Evolutionary conservation across 164 flowering plant species (phyloP), one percentile per base, ranked within the genome.

Genomic region (Aristolochia fimbriata): DNA sequence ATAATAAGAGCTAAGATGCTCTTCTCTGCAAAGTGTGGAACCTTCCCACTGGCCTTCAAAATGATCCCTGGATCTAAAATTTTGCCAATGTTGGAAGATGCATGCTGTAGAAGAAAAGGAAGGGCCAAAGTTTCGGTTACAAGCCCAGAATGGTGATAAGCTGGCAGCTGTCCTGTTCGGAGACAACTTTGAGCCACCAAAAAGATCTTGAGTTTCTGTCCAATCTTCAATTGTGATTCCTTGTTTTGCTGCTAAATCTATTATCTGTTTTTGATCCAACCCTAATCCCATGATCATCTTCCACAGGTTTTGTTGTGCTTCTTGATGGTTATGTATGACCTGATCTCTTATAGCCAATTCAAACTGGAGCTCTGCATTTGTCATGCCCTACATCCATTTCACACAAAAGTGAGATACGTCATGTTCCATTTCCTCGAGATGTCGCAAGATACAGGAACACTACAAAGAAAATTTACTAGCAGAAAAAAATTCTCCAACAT

Each of bases 341-440:
- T 90, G 91, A 77, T 90, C 97, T 47, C 97, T 79, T 76, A 85
- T 82, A 52, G 97, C 97, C 73, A 90, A 82, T 80, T 90, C 94
- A 66, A 87, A 80, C 78, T 85, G 97, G 68, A 90, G 97, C 72
- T 90, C 97, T 6, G 85, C 80, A 69, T 90, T 90, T n/a, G 88
- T 74, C 89, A 90, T 90, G 57, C 87, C 92, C 97, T 90, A 59
- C 66, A 73, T 54, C 51, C 15, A 14, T 52, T 20, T 17, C 23
- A 61, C 8, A 23, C 22, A 4, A 15, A 50, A 50, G 22, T n/a
- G 9, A 37, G 43, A 7, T 37, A 37, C 16, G 5, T 50, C 53
- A 50, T 16, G 10, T 7, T 22, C 6, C 20, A 9, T 50, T n/a
- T n/a, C 20, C 22, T n/a, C 23, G 11, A 50, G 22, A 50, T 23